A percentile compares a stretch with the other conserved stretches of the same genome.
Conservation (phyloP, 352 stramenopile species). For the Globisporangium heterothallicum region DNA sequence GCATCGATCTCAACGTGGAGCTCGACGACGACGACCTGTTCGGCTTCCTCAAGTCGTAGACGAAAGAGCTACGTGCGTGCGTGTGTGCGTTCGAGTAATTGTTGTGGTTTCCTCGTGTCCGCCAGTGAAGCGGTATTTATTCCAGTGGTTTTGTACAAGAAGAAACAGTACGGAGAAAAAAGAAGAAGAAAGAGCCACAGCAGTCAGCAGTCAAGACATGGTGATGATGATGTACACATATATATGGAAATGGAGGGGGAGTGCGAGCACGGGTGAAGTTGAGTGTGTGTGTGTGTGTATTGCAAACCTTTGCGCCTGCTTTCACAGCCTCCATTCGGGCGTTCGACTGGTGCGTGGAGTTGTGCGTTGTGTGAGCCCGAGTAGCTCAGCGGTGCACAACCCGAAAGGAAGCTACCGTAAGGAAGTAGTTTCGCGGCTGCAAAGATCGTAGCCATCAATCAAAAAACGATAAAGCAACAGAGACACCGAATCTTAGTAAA, state of each 20-base stretch:
- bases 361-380: too few species aligned
- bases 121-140: slow-evolving; percentile 13
- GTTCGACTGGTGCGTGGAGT: neutral
- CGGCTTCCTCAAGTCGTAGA: slow-evolving; percentile 77
- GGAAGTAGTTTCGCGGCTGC: neutral
- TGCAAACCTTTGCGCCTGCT: neutral
- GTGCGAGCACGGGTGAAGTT: neutral
- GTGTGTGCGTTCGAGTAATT: slow-evolving; percentile 22
- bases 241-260: neutral
- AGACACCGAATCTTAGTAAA: too few species aligned
- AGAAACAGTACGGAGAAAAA: slow-evolving; percentile 4
- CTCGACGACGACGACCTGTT: slow-evolving; percentile 85
- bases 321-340: neutral
- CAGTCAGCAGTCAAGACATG: neutral
- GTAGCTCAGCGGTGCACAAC: too few species aligned
- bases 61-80: slow-evolving; percentile 18
- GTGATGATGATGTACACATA: neutral
- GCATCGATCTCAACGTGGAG: slow-evolving; percentile 77
- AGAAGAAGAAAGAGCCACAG: neutral
- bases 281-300: neutral
- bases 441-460: neutral
- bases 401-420: neutral
- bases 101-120: slow-evolving; percentile 16
- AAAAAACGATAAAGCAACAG: too few species aligned
- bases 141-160: slow-evolving; percentile 10